These are phyloP conservation scores for Juglanconis juglandina DNA, from an alignment of 2,329 filamentous ascomycete species.

Conservation along the genomic window DNA sequence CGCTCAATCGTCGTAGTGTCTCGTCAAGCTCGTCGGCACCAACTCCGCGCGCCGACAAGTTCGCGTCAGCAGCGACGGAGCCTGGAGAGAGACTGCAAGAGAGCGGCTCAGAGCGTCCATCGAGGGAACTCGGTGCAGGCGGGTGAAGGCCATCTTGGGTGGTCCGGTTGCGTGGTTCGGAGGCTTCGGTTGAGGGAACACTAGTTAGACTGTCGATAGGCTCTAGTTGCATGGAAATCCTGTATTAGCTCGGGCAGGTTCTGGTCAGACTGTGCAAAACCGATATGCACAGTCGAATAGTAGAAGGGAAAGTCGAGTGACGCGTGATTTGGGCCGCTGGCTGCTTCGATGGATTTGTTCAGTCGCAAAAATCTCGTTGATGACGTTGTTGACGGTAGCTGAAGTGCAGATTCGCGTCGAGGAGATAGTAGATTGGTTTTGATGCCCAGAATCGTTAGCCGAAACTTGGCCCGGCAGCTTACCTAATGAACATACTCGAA, in stretches of 20 bases:
- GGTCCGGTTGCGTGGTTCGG: constrained; percentile 29
- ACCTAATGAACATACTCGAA: background rate
- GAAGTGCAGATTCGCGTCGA: background rate
- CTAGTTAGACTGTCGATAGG: constrained; percentile 44
- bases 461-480: background rate
- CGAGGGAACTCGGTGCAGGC: constrained; percentile 36
- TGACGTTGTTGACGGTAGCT: constrained; percentile 12
- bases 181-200: constrained; percentile 35
- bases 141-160: constrained; percentile 57
- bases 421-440: background rate
- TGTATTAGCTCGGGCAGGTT: constrained; percentile 30
- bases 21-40: constrained; percentile 45
- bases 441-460: background rate
- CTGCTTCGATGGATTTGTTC: constrained; percentile 3
- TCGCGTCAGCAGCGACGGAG: constrained; percentile 28
- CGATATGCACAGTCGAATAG: constrained; percentile 47
- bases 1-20: constrained; percentile 51
- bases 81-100: constrained; percentile 35
- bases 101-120: constrained; percentile 32
- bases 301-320: background rate
- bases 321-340: constrained; percentile 1
- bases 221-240: constrained; percentile 65
- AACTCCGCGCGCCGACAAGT: constrained; percentile 30
- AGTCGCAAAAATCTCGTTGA: constrained; percentile 6
- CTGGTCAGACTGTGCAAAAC: constrained; percentile 47